Evolutionary conservation across 352 stramenopile species (phyloP).

Genomic region (Phytophthora foliorum): DNA sequence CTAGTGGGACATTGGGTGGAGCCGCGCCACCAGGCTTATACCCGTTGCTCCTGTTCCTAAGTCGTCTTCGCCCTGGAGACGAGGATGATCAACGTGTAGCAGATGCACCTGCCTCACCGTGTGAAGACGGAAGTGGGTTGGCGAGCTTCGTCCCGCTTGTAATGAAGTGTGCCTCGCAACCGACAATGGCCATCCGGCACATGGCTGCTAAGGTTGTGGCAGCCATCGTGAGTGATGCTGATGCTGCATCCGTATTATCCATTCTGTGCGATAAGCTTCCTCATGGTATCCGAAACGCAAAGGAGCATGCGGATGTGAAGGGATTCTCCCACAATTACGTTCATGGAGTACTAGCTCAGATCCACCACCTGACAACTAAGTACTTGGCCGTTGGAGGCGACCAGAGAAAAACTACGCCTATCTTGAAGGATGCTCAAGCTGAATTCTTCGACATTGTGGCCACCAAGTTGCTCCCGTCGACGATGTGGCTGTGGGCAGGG

Average conservation of each 20-base stretch:
- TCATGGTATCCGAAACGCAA: slow-evolving; percentile 33
- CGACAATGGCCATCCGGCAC: slow-evolving; percentile 78
- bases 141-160: slow-evolving; percentile 76
- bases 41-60: slow-evolving; percentile 83
- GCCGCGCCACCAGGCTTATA: slow-evolving; percentile 71
- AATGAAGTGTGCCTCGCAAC: slow-evolving; percentile 70
- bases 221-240: slow-evolving; percentile 66
- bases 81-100: slow-evolving; percentile 51
- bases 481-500: slow-evolving; percentile 59
- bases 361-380: slow-evolving; percentile 60
- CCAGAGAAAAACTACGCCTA: slow-evolving; percentile 9
- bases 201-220: slow-evolving; percentile 87
- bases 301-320: neutral
- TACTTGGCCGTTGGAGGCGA: slow-evolving; percentile 33
- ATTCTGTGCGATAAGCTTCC: slow-evolving; percentile 54
- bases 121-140: slow-evolving; percentile 31
- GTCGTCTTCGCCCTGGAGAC: slow-evolving; percentile 72
- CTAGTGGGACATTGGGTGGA: slow-evolving; percentile 29
- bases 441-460: slow-evolving; percentile 45
- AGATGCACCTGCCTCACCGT: slow-evolving; percentile 16
- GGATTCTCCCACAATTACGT: slow-evolving; percentile 67
- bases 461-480: slow-evolving; percentile 46
- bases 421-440: slow-evolving; percentile 16
- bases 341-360: slow-evolving; percentile 72
- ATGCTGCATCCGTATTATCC: slow-evolving; percentile 54